Evolutionary conservation across 1,284 basidiomycete species (phyloP).

Genomic region (Abortiporus biennis): DNA sequence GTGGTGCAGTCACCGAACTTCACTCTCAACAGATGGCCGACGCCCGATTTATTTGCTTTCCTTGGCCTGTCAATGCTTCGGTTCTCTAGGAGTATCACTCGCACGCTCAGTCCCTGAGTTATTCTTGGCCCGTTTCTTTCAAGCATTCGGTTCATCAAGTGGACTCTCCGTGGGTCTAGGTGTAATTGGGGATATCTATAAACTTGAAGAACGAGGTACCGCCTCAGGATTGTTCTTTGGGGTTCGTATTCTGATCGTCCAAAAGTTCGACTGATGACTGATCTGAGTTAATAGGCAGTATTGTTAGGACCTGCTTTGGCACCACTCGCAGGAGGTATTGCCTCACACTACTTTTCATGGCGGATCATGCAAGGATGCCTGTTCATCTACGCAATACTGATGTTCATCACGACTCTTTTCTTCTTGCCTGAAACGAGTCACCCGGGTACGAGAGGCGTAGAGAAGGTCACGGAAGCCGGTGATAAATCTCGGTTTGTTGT

Average conservation of each 20-base stretch:
- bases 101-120: constrained; percentile 41
- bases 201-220: constrained; percentile 37
- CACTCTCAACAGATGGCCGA: constrained; percentile 44
- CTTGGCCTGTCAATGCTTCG: constrained; percentile 51
- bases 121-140: constrained; percentile 55
- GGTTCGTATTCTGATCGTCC: constrained; percentile 21
- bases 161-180: constrained; percentile 43
- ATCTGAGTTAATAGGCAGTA: constrained; percentile 12
- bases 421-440: constrained; percentile 71
- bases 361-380: constrained; percentile 53
- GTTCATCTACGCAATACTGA: constrained; percentile 35
- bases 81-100: constrained; percentile 52
- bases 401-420: constrained; percentile 37
- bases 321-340: constrained; percentile 30
- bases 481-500: constrained; percentile 30
- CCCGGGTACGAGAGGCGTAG: constrained; percentile 40
- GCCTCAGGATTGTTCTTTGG: constrained; percentile 43
- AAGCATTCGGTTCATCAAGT: constrained; percentile 48
- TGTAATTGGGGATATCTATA: constrained; percentile 45
- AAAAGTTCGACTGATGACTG: no score
- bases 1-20: background rate
- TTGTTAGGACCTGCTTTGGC: constrained; percentile 27
- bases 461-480: constrained; percentile 23
- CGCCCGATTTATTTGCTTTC: constrained; percentile 51
- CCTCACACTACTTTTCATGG: constrained; percentile 59